phyloP scores from a whole-genome alignment of 2,329 filamentous ascomycete genomes.

The Microsporum ferrugineum region DNA sequence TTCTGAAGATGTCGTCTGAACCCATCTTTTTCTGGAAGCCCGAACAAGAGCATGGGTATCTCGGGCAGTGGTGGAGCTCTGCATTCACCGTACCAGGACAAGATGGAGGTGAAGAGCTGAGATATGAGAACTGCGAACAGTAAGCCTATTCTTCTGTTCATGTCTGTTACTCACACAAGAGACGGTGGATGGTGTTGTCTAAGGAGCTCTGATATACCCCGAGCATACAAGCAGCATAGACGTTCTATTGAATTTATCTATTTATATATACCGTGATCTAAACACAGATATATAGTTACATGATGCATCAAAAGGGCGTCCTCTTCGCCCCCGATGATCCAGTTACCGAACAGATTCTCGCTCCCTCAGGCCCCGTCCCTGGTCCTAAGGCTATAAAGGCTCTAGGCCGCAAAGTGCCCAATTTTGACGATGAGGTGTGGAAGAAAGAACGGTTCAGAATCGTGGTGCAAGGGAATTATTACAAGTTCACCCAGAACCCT shows the following conservation, averaged over 20 bases:
- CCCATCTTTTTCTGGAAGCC: slow-evolving; percentile 19
- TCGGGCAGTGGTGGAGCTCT: slow-evolving; percentile 18
- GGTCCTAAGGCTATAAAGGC: slow-evolving; percentile 16
- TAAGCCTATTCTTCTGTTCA: slow-evolving; percentile 7
- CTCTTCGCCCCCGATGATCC: slow-evolving; percentile 21
- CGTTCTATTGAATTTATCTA: slow-evolving; percentile 10
- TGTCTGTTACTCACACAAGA: background rate
- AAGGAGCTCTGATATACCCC: background rate
- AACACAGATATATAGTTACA: slow-evolving; percentile 12
- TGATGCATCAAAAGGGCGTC: slow-evolving; percentile 29
- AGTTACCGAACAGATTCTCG: slow-evolving; percentile 20
- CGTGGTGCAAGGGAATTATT: slow-evolving; percentile 23
- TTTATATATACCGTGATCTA: background rate
- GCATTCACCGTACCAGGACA: slow-evolving; percentile 11
- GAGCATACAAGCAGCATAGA: background rate
- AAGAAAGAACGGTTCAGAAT: slow-evolving; percentile 19
- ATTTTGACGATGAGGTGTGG: slow-evolving; percentile 24
- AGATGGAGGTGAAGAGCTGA: slow-evolving; percentile 3
- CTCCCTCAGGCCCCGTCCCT: slow-evolving; percentile 17
- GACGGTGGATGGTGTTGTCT: background rate
- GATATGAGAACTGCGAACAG: slow-evolving; percentile 16
- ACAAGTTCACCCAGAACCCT: slow-evolving; percentile 25
- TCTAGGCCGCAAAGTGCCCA: slow-evolving; percentile 24
- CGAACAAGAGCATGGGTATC: slow-evolving; percentile 15
- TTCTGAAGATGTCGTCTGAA: background rate